Evolutionary conservation across 257 asterid species (phyloP).

Genomic region (Eustoma russellianum): DNA sequence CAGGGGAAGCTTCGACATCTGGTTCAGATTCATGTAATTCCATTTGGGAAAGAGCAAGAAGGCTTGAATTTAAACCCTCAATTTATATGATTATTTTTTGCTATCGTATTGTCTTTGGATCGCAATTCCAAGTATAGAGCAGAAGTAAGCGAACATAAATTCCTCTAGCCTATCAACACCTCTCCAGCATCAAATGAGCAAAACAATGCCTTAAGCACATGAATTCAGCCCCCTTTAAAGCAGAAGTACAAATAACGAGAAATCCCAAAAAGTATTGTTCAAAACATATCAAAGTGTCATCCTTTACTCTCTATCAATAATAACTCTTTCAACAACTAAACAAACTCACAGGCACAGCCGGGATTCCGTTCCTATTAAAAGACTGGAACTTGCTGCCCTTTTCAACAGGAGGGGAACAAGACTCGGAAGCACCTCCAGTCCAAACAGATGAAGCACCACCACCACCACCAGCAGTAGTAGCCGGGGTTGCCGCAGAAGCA

Average conservation of each 20-base stretch:
- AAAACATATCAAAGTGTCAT: not conserved
- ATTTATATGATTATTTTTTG: too few species aligned
- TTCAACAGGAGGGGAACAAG: slow-evolving; percentile 51
- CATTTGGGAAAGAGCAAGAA: too few species aligned
- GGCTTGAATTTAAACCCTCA: too few species aligned
- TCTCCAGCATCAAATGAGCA: too few species aligned
- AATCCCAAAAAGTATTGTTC: not conserved
- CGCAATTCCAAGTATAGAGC: too few species aligned
- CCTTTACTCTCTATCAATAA: not conserved
- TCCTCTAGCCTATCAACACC: too few species aligned
- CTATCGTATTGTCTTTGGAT: too few species aligned
- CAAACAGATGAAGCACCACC: slow-evolving; percentile 21
- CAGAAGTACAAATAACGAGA: not conserved
- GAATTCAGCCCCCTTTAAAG: too few species aligned
- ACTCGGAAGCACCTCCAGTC: slow-evolving; percentile 16
- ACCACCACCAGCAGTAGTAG: slow-evolving; percentile 32
- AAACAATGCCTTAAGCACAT: too few species aligned
- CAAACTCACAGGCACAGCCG: slow-evolving; percentile 48
- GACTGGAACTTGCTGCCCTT: slow-evolving; percentile 53
- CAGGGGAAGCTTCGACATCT: too few species aligned
- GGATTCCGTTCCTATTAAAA: slow-evolving; percentile 36
- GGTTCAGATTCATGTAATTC: too few species aligned
- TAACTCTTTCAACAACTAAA: not conserved
- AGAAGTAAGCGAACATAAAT: too few species aligned
- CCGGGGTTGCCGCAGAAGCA: slow-evolving; percentile 25